Evolutionary conservation across 805 yeast species (phyloP), one percentile per base, ranked within the genome.

Genomic region (Yarrowia osloensis): DNA sequence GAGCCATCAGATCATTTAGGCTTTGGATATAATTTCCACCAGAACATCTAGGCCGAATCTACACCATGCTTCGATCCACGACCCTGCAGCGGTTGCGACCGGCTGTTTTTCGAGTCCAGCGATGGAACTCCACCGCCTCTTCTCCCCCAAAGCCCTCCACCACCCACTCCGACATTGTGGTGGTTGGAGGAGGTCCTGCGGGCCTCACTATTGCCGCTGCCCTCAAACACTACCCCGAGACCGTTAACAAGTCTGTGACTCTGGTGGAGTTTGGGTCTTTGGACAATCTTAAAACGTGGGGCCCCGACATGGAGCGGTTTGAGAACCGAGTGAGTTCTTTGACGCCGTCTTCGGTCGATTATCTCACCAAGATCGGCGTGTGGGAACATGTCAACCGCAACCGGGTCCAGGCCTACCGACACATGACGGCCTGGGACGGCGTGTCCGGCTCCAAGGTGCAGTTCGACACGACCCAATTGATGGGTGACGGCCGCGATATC

Each of bases 131-230:
- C 8, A 50, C 54, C 17, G 2, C 67, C 15, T 19, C 42, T 2
- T 13, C 37, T 15, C 37, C 47, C 29, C 37, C 65, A 9, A n/a
- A 33, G 8, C 15, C 37, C 19, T 21, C 54, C 13, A 28, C 37
- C 26, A 28, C 62, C 24, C 67, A 68, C n/a, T 71, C 71, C 31
- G 98, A 94, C 76, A 85, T 95, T 22, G 87, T 91, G 8, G 89
- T 95, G 66, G 89, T 95, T 40, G 99, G 99, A 40, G 98, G 96
- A 8, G 99, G 99, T 0, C 97, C 98, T 0, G 98, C 98, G 0
- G 99, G 99, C 0, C 79, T 95, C 67, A 88, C 97, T 1, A 79
- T 95, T 40, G 87, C 95, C 5, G 84, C 97, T 0, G 96, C 96
- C 0, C 77, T 94, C 67, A 72, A 90, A 74, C 81, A 82, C 70